phyloP scores from a whole-genome alignment of 768 basidiomycete species.

The Candolleomyces aberdarensis region DNA sequence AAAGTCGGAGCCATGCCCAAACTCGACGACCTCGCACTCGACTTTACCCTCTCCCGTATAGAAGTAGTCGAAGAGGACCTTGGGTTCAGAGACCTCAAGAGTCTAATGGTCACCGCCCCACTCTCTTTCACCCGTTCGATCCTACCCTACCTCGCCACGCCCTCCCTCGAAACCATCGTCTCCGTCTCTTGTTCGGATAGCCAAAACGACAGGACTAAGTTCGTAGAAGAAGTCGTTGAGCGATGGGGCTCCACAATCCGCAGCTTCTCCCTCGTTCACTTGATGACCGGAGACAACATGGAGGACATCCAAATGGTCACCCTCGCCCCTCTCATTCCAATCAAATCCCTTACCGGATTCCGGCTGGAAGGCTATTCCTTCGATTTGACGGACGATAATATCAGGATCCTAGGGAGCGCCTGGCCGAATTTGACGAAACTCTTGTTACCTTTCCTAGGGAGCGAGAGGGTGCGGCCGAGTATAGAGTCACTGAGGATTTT shows the following conservation, averaged over 20 bases:
- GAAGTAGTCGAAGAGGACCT: constrained; percentile 18
- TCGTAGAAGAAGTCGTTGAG: constrained; percentile 17
- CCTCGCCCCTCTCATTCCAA: constrained; percentile 20
- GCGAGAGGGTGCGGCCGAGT: constrained; percentile 15
- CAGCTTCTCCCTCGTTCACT: constrained; percentile 21
- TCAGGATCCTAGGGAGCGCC: constrained; percentile 20
- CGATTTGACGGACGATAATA: constrained; percentile 21
- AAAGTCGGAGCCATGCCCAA: constrained; percentile 20
- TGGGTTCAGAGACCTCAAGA: constrained; percentile 22
- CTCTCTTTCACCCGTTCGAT: constrained; percentile 20
- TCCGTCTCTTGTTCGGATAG: constrained; percentile 9
- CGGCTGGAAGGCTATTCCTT: constrained; percentile 25
- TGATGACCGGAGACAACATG: constrained; percentile 3
- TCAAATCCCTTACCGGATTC: constrained; percentile 20
- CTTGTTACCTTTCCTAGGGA: constrained; percentile 20
- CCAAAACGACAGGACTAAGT: constrained; percentile 16
- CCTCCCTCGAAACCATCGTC: constrained; percentile 17
- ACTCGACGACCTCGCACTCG: constrained; percentile 23
- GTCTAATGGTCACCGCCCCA: constrained; percentile 23
- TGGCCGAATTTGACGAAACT: constrained; percentile 25
- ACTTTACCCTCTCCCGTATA: constrained; percentile 20
- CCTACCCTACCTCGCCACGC: constrained; percentile 19
- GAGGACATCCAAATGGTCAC: constrained; percentile 14
- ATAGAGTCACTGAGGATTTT: constrained; percentile 19
- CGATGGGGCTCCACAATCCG: constrained; percentile 23